phyloP scores from a whole-genome alignment of 805 yeast species.

The Yamadazyma tumulicola region DNA sequence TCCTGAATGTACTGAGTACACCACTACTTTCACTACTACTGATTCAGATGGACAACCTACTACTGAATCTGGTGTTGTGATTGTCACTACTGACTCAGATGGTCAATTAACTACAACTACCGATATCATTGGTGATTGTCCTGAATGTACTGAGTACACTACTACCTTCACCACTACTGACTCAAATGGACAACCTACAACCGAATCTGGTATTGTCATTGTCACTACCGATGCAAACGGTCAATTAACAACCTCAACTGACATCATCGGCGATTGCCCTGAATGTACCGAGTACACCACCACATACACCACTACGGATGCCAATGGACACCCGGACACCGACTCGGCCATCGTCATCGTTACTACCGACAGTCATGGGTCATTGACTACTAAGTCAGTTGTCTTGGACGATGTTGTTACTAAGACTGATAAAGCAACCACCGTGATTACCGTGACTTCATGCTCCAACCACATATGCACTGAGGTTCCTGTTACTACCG shows the following conservation, averaged over 20 bases:
- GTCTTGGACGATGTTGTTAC: conserved; percentile 7
- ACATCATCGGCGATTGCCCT: conserved; percentile 8
- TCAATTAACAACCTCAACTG: conserved; percentile 11
- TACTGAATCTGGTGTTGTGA: conserved; percentile 13
- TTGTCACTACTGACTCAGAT: conserved; percentile 14
- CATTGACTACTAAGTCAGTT: conserved; percentile 11
- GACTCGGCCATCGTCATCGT: conserved; percentile 14
- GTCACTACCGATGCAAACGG: conserved; percentile 20
- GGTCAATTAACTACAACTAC: conserved; percentile 11
- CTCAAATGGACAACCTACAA: conserved; percentile 6
- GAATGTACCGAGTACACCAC: conserved; percentile 16
- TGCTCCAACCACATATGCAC: conserved; percentile 29
- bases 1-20: conserved; percentile 9
- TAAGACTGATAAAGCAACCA: conserved; percentile 16
- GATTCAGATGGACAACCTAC: conserved; percentile 5
- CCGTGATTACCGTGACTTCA: conserved; percentile 33
- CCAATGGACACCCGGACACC: conserved; percentile 12
- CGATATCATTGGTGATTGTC: conserved; percentile 7
- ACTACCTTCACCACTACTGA: conserved; percentile 11
- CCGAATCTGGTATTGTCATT: conserved; percentile 14
- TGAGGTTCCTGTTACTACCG: conserved; percentile 29
- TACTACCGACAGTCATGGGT: conserved; percentile 14
- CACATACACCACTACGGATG: conserved; percentile 11
- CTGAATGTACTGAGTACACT: conserved; percentile 12
- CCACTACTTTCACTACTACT: conserved; percentile 13